Evolutionary conservation across 805 yeast genomes (phyloP).

Genomic region (Wickerhamiella brachini): DNA sequence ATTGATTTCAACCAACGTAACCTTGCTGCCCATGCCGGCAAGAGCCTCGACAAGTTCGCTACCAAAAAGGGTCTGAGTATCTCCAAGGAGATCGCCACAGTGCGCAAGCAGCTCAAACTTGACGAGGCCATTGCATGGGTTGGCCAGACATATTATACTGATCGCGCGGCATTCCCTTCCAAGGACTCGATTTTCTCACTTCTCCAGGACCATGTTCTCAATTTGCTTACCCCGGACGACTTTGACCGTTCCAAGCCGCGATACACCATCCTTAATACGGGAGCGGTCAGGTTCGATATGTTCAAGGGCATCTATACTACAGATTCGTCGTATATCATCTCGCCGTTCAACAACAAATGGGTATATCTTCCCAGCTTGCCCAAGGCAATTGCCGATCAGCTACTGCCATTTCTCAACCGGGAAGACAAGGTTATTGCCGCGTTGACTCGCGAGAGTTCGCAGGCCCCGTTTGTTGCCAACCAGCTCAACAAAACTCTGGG

Average conservation of each 20-base stretch:
- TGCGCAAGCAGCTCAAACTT: conserved; percentile 38
- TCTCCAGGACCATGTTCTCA: conserved; percentile 43
- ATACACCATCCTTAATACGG: conserved; percentile 62
- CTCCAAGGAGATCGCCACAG: conserved; percentile 30
- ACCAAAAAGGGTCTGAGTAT: conserved; percentile 41
- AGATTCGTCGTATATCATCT: conserved; percentile 65
- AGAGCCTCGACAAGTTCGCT: conserved; percentile 25
- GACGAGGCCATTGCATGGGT: conserved; percentile 48
- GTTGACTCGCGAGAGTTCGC: neutral
- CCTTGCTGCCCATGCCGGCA: conserved; percentile 40
- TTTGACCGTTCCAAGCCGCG: conserved; percentile 22
- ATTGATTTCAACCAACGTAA: conserved; percentile 69
- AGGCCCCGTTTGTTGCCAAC: no score
- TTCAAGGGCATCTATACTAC: conserved; percentile 71
- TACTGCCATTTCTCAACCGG: conserved; percentile 42
- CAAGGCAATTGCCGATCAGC: conserved; percentile 37
- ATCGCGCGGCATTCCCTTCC: conserved; percentile 50
- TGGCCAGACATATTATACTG: conserved; percentile 50
- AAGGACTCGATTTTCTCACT: conserved; percentile 44
- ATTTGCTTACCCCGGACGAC: conserved; percentile 23
- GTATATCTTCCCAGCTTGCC: conserved; percentile 46
- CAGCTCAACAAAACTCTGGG: conserved; percentile 30
- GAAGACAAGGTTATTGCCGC: conserved; percentile 12
- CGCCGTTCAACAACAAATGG: conserved; percentile 80
- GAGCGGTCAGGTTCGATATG: conserved; percentile 74